Percentiles rank a stretch among this genome's conserved stretches.
Conservation (phyloP, 768 basidiomycete species). For the Amanita brunnescens region DNA sequence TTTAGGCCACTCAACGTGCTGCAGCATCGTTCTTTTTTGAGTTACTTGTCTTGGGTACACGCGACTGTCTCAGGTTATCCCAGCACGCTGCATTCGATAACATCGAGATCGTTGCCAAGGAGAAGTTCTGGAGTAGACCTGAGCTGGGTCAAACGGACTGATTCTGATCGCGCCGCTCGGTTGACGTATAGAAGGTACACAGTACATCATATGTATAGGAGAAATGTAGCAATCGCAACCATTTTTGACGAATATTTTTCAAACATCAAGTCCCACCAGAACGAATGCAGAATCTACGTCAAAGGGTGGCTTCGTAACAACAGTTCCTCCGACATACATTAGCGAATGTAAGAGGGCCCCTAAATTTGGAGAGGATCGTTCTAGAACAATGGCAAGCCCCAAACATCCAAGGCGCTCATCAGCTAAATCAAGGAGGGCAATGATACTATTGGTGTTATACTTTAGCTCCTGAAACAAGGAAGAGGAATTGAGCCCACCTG, state of each 20-base stretch:
- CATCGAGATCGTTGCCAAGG: slow-evolving; percentile 75
- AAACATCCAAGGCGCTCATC: slow-evolving; percentile 76
- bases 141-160: not conserved
- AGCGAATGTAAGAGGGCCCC: slow-evolving; percentile 77
- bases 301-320: slow-evolving; percentile 77
- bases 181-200: no score
- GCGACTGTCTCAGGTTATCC: slow-evolving; percentile 78
- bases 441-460: slow-evolving; percentile 42
- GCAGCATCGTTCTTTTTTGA: slow-evolving; percentile 98
- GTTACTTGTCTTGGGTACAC: slow-evolving; percentile 85
- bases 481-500: slow-evolving; percentile 40
- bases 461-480: slow-evolving; percentile 2
- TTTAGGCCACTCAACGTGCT: slow-evolving; percentile 80
- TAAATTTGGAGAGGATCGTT: slow-evolving; percentile 61
- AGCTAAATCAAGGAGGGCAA: slow-evolving; percentile 80
- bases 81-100: slow-evolving; percentile 76
- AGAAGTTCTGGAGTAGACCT: slow-evolving; percentile 62
- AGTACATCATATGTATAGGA: not conserved
- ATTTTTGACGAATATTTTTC: slow-evolving; percentile 11
- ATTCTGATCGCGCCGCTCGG: not conserved
- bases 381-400: slow-evolving; percentile 72
- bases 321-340: slow-evolving; percentile 86
- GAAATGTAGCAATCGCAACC: not conserved
- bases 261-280: slow-evolving; percentile 82
- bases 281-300: slow-evolving; percentile 69